Evolutionary conservation across 2,329 filamentous ascomycete species (phyloP).

Genomic region (Colletotrichum euphorbiae): DNA sequence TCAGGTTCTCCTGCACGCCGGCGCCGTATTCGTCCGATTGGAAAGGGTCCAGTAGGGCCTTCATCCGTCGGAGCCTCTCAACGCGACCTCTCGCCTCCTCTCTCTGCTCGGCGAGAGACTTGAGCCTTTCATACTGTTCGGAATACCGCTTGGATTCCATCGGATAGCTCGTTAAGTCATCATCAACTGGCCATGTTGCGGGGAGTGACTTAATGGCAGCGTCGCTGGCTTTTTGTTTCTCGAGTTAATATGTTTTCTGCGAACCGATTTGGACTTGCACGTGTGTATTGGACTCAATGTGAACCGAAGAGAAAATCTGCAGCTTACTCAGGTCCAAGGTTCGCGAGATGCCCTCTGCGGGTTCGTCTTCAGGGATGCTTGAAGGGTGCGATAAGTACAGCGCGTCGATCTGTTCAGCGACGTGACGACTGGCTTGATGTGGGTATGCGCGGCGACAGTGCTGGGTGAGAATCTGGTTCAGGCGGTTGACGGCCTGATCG

Average conservation of each 20-base stretch:
- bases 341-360: slow-evolving; percentile 54
- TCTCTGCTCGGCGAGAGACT: slow-evolving; percentile 60
- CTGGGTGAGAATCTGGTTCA: slow-evolving; percentile 73
- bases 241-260: too few relatives aligned
- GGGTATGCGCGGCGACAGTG: slow-evolving; percentile 75
- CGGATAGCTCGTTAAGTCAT: slow-evolving; percentile 52
- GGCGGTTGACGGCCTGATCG: slow-evolving; percentile 66
- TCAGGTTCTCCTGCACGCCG: slow-evolving; percentile 72
- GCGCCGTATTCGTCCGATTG: slow-evolving; percentile 45
- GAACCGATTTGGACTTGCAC: too few relatives aligned
- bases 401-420: slow-evolving; percentile 78
- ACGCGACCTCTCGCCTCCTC: slow-evolving; percentile 54
- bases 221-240: slow-evolving; percentile 50
- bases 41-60: slow-evolving; percentile 64
- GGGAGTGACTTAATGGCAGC: slow-evolving; percentile 61
- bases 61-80: slow-evolving; percentile 61
- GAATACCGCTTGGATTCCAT: slow-evolving; percentile 64
- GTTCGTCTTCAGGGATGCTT: slow-evolving; percentile 47
- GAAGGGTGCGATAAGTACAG: slow-evolving; percentile 65
- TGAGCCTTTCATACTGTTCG: slow-evolving; percentile 61
- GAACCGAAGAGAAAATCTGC: too few relatives aligned
- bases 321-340: slow-evolving; percentile 59
- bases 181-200: slow-evolving; percentile 57
- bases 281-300: too few relatives aligned
- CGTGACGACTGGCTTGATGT: slow-evolving; percentile 75